Conservation (phyloP, 2,329 filamentous ascomycete species). For the Fusarium sp. region DNA sequence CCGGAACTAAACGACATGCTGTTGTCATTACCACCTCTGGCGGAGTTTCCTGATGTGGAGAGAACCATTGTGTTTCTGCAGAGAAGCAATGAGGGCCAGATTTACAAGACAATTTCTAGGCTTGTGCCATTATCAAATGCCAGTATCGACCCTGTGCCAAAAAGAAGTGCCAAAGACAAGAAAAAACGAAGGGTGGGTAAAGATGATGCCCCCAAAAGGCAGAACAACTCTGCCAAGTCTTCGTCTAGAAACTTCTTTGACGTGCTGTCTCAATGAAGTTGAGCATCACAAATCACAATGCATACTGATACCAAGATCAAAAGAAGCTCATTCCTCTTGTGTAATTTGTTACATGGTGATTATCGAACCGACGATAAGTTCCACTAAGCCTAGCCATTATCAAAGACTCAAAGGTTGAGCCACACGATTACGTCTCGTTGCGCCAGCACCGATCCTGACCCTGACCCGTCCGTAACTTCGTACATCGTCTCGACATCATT, state of each 20-base stretch:
- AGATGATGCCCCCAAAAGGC: not conserved
- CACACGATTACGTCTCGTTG: not conserved
- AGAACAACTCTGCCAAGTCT: not conserved
- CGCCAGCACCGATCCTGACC: conserved; percentile 8
- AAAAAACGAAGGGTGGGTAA: conserved; percentile 23
- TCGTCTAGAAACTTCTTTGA: conserved; percentile 38
- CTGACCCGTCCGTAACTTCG: not conserved
- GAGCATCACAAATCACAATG: not conserved
- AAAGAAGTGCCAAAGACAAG: not conserved
- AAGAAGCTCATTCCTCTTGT: not conserved
- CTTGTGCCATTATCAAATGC: conserved; percentile 24
- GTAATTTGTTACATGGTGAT: not conserved
- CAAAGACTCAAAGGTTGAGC: not conserved
- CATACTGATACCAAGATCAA: not conserved
- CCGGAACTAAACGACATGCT: conserved; percentile 36
- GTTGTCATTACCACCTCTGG: conserved; percentile 38
- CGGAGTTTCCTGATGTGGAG: conserved; percentile 37
- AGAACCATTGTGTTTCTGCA: conserved; percentile 30
- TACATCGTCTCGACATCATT: conserved; percentile 14
- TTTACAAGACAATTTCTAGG: conserved; percentile 22
- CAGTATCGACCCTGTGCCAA: not conserved
- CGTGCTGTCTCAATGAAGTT: conserved; percentile 31
- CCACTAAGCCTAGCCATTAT: not conserved
- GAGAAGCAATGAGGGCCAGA: conserved; percentile 1
- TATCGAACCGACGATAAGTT: not conserved